phyloP scores from a whole-genome alignment of 345 rosid species.

The Jatropha curcas region DNA sequence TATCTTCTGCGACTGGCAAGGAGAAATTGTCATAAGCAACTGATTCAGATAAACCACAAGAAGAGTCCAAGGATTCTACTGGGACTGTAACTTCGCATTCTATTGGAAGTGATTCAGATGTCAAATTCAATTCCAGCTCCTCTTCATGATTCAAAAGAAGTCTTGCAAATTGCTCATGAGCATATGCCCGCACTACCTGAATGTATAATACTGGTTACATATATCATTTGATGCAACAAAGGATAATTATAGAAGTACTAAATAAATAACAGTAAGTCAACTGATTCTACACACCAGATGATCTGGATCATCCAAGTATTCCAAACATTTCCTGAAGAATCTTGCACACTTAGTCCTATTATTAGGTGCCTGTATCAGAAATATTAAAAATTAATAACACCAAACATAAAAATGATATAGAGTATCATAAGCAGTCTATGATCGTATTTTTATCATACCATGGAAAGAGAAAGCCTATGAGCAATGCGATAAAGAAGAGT shows the following conservation, averaged over 20 bases:
- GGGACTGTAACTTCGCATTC: slow-evolving; percentile 60
- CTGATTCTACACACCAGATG: slow-evolving; percentile 55
- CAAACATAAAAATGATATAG: slow-evolving; percentile 12
- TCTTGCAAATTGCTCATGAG: slow-evolving; percentile 96
- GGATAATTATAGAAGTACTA: too few relatives aligned
- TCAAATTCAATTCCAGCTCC: slow-evolving; percentile 58
- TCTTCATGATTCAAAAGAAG: slow-evolving; percentile 74
- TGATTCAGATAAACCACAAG: slow-evolving; percentile 38
- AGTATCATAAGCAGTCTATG: slow-evolving; percentile 3
- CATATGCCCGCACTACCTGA: slow-evolving; percentile 90
- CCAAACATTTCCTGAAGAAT: slow-evolving; percentile 78
- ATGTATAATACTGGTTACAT: slow-evolving; percentile 22
- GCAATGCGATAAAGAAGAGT: slow-evolving; percentile 90
- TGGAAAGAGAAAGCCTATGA: slow-evolving; percentile 84
- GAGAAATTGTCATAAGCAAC: slow-evolving; percentile 37
- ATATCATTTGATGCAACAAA: slow-evolving; percentile 8
- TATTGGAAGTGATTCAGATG: slow-evolving; percentile 50
- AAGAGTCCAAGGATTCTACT: slow-evolving; percentile 51
- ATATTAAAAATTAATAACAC: slow-evolving; percentile 19
- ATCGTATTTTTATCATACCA: slow-evolving; percentile 48
- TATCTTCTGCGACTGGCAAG: slow-evolving; percentile 33
- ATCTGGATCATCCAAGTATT: slow-evolving; percentile 79
- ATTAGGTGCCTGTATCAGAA: slow-evolving; percentile 57
- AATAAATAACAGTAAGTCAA: not conserved
- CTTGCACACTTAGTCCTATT: slow-evolving; percentile 75